phyloP scores from a whole-genome alignment of 192 early-diverging fungal genomes.

The Kappamyces sp. region DNA sequence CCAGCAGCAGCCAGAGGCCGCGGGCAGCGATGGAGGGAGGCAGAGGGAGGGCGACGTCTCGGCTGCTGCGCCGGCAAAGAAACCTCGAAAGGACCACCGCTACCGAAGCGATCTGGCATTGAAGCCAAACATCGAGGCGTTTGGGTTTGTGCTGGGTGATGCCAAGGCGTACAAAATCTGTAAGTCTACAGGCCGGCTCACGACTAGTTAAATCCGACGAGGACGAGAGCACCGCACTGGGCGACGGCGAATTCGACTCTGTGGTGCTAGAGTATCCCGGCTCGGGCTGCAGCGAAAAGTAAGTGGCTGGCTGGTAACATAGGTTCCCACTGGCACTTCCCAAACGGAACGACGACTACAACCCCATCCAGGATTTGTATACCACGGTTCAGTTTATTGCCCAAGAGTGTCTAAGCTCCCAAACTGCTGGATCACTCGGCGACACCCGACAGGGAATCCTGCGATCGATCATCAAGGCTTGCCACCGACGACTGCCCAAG shows the following conservation, averaged over 20 bases:
- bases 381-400: conserved; percentile 64
- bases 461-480: conserved; percentile 70
- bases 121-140: background rate
- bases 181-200: too few relatives aligned
- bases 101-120: background rate
- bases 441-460: conserved; percentile 60
- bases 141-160: background rate
- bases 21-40: too few relatives aligned
- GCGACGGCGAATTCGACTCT: conserved; percentile 14
- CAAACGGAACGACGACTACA: conserved; percentile 58
- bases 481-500: conserved; percentile 58
- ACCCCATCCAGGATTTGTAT: conserved; percentile 78
- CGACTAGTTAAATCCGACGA: background rate
- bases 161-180: too few relatives aligned
- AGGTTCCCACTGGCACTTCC: conserved; percentile 28
- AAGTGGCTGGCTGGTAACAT: conserved; percentile 2
- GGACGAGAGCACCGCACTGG: background rate
- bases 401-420: conserved; percentile 44
- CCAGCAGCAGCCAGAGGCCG: too few relatives aligned
- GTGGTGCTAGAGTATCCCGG: conserved; percentile 40
- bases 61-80: background rate
- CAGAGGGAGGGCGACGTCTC: background rate
- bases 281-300: conserved; percentile 28
- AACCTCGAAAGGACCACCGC: background rate
- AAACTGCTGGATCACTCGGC: conserved; percentile 50